Conservation (phyloP, 768 basidiomycete species). For the Pholiota microspora region DNA sequence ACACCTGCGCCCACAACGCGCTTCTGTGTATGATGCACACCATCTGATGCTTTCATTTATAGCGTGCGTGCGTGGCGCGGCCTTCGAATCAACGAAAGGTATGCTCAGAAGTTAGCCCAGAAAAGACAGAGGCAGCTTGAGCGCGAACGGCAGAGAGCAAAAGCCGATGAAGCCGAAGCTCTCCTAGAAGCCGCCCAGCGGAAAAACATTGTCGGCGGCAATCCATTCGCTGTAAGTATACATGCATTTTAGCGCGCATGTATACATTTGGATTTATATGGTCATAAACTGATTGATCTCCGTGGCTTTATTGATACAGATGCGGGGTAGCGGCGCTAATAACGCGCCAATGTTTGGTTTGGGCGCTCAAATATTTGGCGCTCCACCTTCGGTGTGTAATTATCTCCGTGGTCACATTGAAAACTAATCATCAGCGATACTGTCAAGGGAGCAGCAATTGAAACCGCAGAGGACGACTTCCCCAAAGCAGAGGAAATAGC, state of each 20-base stretch:
- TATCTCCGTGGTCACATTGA: slow-evolving; percentile 1
- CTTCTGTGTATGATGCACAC: not conserved
- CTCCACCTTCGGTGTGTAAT: slow-evolving; percentile 16
- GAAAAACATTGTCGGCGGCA: slow-evolving; percentile 16
- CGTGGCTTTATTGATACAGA: slow-evolving; percentile 9
- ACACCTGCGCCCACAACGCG: not conserved
- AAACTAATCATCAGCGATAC: not conserved
- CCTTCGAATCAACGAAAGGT: slow-evolving; percentile 66
- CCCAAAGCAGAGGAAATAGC: slow-evolving; percentile 12
- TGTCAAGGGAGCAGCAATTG: not conserved
- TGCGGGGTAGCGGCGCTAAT: slow-evolving; percentile 12
- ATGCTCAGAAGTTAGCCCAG: slow-evolving; percentile 69
- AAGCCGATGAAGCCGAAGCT: slow-evolving; percentile 27
- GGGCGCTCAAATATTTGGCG: slow-evolving; percentile 68
- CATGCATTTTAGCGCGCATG: not conserved
- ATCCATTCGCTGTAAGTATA: slow-evolving; percentile 23
- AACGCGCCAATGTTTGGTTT: slow-evolving; percentile 40
- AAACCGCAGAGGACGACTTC: not conserved
- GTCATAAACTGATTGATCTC: not conserved
- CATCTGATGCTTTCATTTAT: slow-evolving; percentile 7
- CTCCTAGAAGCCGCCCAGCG: slow-evolving; percentile 11
- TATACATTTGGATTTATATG: not conserved
- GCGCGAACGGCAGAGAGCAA: slow-evolving; percentile 36
- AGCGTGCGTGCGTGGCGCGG: slow-evolving; percentile 85
- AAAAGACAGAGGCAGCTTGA: slow-evolving; percentile 43